Percentiles rank a stretch among this genome's conserved stretches.
phyloP scores from a whole-genome alignment of 2,329 filamentous ascomycete species.

The Hypomyces rosellus region DNA sequence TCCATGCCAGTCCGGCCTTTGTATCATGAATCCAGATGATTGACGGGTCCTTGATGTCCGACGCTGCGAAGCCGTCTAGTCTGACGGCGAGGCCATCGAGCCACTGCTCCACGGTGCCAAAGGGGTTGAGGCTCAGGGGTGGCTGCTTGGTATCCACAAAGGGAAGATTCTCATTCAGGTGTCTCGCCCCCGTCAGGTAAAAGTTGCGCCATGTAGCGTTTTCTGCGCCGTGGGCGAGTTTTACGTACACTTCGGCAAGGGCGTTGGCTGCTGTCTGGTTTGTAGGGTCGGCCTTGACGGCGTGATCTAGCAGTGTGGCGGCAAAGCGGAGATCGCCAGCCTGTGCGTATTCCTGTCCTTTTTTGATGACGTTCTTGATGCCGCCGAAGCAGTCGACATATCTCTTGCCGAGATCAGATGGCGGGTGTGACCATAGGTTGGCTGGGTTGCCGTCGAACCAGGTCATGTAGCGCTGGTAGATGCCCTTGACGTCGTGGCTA shows the following conservation, averaged over 20 bases:
- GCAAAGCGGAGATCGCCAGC: too few relatives aligned
- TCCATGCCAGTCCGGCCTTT: too few relatives aligned
- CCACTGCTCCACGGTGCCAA: neutral
- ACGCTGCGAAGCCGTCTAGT: neutral
- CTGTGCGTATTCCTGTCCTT: too few relatives aligned
- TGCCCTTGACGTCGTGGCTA: slow-evolving; percentile 28
- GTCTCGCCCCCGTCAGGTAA: neutral
- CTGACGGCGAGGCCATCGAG: neutral
- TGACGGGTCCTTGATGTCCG: neutral
- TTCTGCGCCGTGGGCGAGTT: neutral
- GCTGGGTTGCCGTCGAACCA: slow-evolving; percentile 11
- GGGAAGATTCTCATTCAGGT: too few relatives aligned
- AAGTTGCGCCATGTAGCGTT: neutral
- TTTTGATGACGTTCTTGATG: too few relatives aligned
- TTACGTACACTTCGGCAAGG: too few relatives aligned
- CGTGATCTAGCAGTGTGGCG: too few relatives aligned
- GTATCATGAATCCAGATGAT: too few relatives aligned
- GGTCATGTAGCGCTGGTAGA: slow-evolving; percentile 10
- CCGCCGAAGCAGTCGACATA: too few relatives aligned
- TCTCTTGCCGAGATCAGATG: neutral
- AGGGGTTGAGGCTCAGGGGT: neutral
- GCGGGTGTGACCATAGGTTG: slow-evolving; percentile 4
- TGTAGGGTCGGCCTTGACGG: too few relatives aligned
- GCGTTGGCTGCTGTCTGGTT: too few relatives aligned
- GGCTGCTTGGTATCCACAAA: too few relatives aligned